phyloP scores from a whole-genome alignment of 2,329 filamentous ascomycete species.

The Coniochaeta sp. region DNA sequence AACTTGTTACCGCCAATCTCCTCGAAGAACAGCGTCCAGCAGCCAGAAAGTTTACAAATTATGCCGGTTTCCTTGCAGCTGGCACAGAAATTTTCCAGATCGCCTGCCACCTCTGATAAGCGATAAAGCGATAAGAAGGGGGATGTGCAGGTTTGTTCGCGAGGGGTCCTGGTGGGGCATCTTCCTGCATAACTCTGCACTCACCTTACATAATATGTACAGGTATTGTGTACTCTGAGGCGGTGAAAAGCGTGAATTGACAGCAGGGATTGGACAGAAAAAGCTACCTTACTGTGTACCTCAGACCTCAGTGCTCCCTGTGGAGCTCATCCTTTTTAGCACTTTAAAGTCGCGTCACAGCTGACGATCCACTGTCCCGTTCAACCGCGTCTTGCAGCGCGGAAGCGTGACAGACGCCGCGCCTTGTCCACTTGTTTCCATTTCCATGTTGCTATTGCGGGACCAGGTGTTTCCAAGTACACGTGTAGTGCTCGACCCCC shows the following conservation, averaged over 20 bases:
- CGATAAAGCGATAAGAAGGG: background rate
- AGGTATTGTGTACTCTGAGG: too few relatives aligned
- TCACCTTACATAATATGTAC: too few relatives aligned
- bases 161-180: background rate
- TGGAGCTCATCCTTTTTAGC: too few relatives aligned
- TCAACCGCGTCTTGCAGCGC: background rate
- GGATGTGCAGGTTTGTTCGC: too few relatives aligned
- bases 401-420: background rate
- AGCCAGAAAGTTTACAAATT: background rate
- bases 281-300: too few relatives aligned
- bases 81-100: background rate
- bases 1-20: background rate
- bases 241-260: background rate
- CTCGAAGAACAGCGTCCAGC: background rate
- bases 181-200: too few relatives aligned
- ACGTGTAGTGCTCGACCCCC: background rate
- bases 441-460: background rate
- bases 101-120: background rate
- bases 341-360: background rate
- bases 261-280: background rate
- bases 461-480: background rate
- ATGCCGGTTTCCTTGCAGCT: constrained; percentile 4
- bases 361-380: background rate
- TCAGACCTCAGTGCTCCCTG: too few relatives aligned
- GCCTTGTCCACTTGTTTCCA: background rate